These are phyloP conservation scores for Exsudoporus floridanus DNA, from an alignment of 1,284 basidiomycete species.

Conservation along the genomic window DNA sequence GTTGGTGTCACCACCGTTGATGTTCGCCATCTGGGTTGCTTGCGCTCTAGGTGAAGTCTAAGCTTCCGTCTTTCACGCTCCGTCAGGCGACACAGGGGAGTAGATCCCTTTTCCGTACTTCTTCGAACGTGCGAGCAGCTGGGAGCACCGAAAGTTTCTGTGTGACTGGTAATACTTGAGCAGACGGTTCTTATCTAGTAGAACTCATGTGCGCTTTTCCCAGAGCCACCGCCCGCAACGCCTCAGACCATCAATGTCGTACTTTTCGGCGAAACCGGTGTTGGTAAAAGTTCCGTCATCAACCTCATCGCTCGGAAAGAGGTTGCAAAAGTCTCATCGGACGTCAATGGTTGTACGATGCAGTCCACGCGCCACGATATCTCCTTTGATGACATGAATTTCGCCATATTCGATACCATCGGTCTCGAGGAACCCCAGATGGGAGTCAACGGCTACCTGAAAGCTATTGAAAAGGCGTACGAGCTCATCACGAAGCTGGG, in stretches of 20 bases:
- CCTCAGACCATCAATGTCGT: slow-evolving; percentile 25
- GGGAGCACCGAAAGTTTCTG: not conserved
- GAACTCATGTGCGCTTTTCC: slow-evolving; percentile 9
- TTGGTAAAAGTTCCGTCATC: slow-evolving; percentile 37
- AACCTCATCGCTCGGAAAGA: slow-evolving; percentile 32
- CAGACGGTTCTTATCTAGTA: not conserved
- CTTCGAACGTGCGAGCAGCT: not conserved
- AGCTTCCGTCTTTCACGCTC: not conserved
- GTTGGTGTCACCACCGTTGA: slow-evolving; percentile 1
- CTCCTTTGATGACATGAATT: slow-evolving; percentile 19
- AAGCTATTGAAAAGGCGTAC: slow-evolving; percentile 38
- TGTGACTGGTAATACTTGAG: slow-evolving; percentile 15
- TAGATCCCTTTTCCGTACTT: not conserved
- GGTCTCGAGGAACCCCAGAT: slow-evolving; percentile 42
- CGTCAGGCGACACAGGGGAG: slow-evolving; percentile 4
- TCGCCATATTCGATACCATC: slow-evolving; percentile 40
- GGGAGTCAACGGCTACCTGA: slow-evolving; percentile 28
- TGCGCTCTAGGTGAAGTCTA: slow-evolving; percentile 13
- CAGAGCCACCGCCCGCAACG: not conserved
- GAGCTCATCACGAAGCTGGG: slow-evolving; percentile 35
- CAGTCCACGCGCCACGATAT: slow-evolving; percentile 26
- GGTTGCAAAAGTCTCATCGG: slow-evolving; percentile 32
- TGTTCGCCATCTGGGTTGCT: not conserved
- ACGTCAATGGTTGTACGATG: slow-evolving; percentile 33
- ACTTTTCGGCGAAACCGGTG: slow-evolving; percentile 36